These are phyloP conservation scores for Prototheca wickerhamii DNA, from an alignment of 163 green algal genomes.

Conservation along the genomic window DNA sequence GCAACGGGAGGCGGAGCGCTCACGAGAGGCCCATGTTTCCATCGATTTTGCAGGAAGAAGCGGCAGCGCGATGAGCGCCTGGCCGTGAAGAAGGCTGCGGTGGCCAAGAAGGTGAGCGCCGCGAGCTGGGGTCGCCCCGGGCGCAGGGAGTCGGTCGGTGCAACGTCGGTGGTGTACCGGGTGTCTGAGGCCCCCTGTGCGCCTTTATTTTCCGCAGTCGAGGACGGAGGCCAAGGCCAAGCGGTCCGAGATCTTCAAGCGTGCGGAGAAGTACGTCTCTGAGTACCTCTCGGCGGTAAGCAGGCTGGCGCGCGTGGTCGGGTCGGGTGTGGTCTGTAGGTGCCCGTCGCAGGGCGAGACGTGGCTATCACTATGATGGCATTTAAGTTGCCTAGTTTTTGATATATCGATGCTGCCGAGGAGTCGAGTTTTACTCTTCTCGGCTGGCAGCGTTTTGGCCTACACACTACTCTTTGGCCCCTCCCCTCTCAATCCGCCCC, in stretches of 20 bases:
- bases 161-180: neutral
- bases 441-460: no score
- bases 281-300: constrained; percentile 84
- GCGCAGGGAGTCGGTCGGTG: neutral
- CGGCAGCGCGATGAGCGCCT: constrained; percentile 84
- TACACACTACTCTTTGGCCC: neutral
- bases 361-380: no score
- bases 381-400: neutral
- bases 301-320: constrained; percentile 10
- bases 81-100: constrained; percentile 61
- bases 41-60: constrained; percentile 37
- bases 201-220: constrained; percentile 11
- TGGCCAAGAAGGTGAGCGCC: constrained; percentile 14
- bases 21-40: no score
- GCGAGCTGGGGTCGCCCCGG: neutral
- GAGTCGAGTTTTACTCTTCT: neutral
- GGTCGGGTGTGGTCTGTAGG: neutral
- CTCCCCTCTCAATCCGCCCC: neutral
- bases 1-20: no score
- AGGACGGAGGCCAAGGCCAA: constrained; percentile 58
- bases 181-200: neutral
- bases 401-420: no score
- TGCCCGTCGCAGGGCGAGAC: neutral
- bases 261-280: constrained; percentile 92
- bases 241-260: constrained; percentile 90